These are phyloP conservation scores for Adansonia rubrostipa DNA, from an alignment of 441 rosid species.

Conservation along the genomic window DNA sequence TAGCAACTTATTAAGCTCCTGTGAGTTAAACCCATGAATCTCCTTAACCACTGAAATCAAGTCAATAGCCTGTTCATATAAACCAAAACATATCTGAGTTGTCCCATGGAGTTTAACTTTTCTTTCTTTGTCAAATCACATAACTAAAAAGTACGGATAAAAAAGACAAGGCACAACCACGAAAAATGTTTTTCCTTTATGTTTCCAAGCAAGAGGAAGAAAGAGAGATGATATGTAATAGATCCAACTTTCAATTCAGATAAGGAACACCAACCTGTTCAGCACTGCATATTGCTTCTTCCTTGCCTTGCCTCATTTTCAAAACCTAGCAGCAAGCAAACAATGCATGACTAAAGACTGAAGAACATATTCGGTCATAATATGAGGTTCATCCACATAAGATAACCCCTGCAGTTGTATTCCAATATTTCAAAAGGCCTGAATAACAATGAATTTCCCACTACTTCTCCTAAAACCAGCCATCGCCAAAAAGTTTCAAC, in stretches of 20 bases:
- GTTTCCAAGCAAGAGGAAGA: background rate
- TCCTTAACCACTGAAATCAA: constrained; percentile 70
- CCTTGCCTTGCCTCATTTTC: constrained; percentile 47
- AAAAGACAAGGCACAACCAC: background rate
- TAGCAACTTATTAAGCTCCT: constrained; percentile 72
- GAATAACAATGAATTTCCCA: constrained; percentile 2
- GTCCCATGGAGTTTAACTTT: constrained; percentile 15
- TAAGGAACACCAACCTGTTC: constrained; percentile 48
- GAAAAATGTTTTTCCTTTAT: background rate
- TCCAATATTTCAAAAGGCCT: background rate
- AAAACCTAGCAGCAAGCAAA: constrained; percentile 29
- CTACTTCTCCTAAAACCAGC: background rate
- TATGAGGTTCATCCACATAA: background rate
- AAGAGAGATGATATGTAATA: constrained; percentile 13
- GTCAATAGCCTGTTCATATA: constrained; percentile 56
- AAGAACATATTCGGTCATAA: background rate
- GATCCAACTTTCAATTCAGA: constrained; percentile 14
- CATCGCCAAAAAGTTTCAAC: background rate
- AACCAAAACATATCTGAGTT: constrained; percentile 21
- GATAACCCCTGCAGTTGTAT: background rate
- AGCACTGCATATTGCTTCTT: constrained; percentile 42
- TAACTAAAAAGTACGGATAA: constrained; percentile 17
- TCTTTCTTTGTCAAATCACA: background rate
- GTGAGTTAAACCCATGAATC: constrained; percentile 67
- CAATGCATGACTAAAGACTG: background rate